Conservation (phyloP, 225 moss, liverwort and hornwort genomes). For the Pseudisothecium myosuroides region DNA sequence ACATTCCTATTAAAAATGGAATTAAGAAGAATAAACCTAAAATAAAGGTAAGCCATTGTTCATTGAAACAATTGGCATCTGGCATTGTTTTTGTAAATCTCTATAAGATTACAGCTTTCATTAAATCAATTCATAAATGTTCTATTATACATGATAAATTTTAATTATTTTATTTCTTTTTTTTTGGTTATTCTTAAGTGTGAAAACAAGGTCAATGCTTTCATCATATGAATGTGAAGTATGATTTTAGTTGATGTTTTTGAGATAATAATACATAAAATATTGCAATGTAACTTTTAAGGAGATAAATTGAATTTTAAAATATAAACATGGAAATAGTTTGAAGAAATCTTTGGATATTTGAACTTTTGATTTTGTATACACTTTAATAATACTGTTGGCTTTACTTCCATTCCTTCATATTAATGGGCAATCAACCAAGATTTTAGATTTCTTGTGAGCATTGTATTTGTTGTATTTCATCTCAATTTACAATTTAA, state of each 20-base stretch:
- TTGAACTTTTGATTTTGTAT: background rate
- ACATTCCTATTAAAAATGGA: background rate
- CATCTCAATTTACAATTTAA: background rate
- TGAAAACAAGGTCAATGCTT: background rate
- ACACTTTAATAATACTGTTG: background rate
- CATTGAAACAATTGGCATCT: background rate
- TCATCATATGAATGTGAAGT: background rate
- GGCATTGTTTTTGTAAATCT: background rate
- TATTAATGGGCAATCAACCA: no score
- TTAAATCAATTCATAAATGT: background rate
- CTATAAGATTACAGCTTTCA: background rate
- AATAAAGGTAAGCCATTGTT: slow-evolving; percentile 6
- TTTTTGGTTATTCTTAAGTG: background rate
- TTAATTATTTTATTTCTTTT: background rate
- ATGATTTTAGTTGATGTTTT: background rate
- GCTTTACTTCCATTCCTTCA: background rate
- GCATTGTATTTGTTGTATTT: background rate
- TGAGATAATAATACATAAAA: no score
- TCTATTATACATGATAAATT: background rate
- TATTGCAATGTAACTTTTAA: background rate
- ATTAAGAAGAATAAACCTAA: background rate
- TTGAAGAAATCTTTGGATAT: no score
- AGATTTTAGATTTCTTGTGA: background rate
- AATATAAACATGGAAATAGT: background rate
- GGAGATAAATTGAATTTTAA: background rate